Conservation (phyloP, 768 basidiomycete species). For the Coprinopsis strossmayeri region DNA sequence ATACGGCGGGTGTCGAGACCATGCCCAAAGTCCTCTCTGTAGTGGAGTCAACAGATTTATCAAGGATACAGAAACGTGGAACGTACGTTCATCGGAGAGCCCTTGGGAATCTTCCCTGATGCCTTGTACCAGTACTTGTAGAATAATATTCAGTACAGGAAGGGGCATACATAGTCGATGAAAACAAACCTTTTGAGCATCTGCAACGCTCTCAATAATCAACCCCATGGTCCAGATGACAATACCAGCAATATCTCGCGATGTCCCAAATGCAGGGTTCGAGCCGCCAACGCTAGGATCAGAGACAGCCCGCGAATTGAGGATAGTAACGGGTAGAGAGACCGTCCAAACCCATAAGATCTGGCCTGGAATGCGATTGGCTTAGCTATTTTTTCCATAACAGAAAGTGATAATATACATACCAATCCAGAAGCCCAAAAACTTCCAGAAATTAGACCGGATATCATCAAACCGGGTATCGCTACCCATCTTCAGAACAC, state of each 20-base stretch:
- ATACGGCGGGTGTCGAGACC: slow-evolving; percentile 63
- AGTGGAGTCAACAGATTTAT: background rate
- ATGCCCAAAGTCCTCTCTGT: slow-evolving; percentile 47
- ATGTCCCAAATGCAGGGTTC: slow-evolving; percentile 55
- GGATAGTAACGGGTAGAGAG: slow-evolving; percentile 55
- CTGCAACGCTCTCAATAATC: slow-evolving; percentile 47
- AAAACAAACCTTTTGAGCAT: slow-evolving; percentile 48
- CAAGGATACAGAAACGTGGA: background rate
- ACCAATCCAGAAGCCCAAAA: slow-evolving; percentile 56
- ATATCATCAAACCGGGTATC: slow-evolving; percentile 67
- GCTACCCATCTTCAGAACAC: slow-evolving; percentile 62
- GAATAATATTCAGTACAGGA: slow-evolving; percentile 1
- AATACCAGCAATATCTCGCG: slow-evolving; percentile 56
- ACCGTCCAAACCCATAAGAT: slow-evolving; percentile 64
- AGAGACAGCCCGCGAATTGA: slow-evolving; percentile 64
- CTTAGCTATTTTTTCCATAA: background rate
- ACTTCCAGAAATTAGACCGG: slow-evolving; percentile 58
- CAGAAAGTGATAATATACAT: background rate
- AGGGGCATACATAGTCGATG: background rate
- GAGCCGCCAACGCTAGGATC: slow-evolving; percentile 35
- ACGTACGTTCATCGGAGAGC: slow-evolving; percentile 39
- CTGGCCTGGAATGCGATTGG: slow-evolving; percentile 30
- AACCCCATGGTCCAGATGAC: slow-evolving; percentile 57
- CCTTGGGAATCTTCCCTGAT: slow-evolving; percentile 38
- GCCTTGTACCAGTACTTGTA: slow-evolving; percentile 46